These are phyloP conservation scores for Ploettnerulaceae sp. DNA, from an alignment of 2,329 filamentous ascomycete species.

Conservation along the genomic window DNA sequence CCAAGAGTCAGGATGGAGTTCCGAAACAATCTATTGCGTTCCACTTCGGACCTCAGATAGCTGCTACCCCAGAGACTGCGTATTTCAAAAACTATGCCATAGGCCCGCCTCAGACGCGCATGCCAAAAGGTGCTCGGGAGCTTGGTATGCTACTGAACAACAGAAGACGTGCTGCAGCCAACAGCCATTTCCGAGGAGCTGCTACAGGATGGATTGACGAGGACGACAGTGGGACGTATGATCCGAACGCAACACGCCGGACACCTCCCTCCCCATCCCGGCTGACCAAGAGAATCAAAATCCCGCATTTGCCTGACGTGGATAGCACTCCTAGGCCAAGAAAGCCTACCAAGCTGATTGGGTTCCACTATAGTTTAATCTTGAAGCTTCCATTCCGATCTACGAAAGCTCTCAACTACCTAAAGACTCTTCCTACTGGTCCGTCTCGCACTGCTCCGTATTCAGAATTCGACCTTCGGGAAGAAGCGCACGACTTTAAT, in stretches of 20 bases:
- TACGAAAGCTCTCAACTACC: conserved; percentile 14
- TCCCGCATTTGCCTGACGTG: neutral
- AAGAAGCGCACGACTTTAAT: conserved; percentile 1
- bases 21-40: neutral
- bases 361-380: conserved; percentile 10
- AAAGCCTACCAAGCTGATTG: conserved; percentile 4
- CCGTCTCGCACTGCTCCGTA: neutral
- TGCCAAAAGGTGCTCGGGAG: conserved; percentile 2
- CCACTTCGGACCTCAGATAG: conserved; percentile 2
- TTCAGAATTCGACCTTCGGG: neutral
- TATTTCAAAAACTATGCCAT: neutral
- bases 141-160: conserved; percentile 19
- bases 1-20: neutral
- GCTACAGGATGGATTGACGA: conserved; percentile 23
- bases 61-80: neutral
- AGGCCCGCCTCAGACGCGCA: neutral
- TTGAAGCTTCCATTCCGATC: conserved; percentile 18
- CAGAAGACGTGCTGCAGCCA: conserved; percentile 15
- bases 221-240: conserved; percentile 30
- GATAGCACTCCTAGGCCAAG: conserved; percentile 3
- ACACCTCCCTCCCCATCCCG: neutral
- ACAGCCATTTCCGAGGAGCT: conserved; percentile 10
- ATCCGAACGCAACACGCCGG: conserved; percentile 18
- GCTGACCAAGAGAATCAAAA: conserved; percentile 1
- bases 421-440: conserved; percentile 15